phyloP scores from a whole-genome alignment of 1,284 basidiomycete genomes.

The Trichosporon inkin region DNA sequence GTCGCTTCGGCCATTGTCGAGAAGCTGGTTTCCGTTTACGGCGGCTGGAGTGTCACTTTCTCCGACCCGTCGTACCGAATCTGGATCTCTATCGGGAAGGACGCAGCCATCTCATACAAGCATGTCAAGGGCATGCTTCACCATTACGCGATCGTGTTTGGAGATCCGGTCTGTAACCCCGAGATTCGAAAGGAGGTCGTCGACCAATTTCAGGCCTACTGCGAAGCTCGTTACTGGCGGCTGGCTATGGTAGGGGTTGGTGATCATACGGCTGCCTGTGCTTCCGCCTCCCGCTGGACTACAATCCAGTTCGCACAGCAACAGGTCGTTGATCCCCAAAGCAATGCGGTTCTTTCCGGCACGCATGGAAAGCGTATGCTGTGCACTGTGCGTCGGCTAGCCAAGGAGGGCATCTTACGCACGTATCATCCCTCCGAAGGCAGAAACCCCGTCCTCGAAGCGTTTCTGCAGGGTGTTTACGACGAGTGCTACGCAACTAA shows the following conservation, averaged over 20 bases:
- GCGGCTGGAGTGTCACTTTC: conserved; percentile 22
- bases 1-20: conserved; percentile 13
- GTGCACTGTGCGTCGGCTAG: conserved; percentile 12
- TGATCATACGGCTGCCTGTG: neutral
- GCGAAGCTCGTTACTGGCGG: conserved; percentile 1
- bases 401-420: conserved; percentile 9
- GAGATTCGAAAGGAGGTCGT: neutral
- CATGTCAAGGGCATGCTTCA: neutral
- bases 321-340: conserved; percentile 16
- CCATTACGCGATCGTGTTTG: conserved; percentile 4
- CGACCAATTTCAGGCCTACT: conserved; percentile 10
- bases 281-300: conserved; percentile 14
- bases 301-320: conserved; percentile 17
- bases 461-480: conserved; percentile 16
- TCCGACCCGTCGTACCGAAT: conserved; percentile 18
- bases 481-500: conserved; percentile 15
- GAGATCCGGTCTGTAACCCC: neutral
- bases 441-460: conserved; percentile 13
- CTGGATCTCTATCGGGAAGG: conserved; percentile 11
- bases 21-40: conserved; percentile 9
- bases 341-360: conserved; percentile 16
- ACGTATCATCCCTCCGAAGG: conserved; percentile 14
- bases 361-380: conserved; percentile 12
- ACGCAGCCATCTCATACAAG: conserved; percentile 19
- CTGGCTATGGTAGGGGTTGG: conserved; percentile 16